Evolutionary conservation across 306 rosid species (phyloP).

Genomic region (Glycine latifolia): DNA sequence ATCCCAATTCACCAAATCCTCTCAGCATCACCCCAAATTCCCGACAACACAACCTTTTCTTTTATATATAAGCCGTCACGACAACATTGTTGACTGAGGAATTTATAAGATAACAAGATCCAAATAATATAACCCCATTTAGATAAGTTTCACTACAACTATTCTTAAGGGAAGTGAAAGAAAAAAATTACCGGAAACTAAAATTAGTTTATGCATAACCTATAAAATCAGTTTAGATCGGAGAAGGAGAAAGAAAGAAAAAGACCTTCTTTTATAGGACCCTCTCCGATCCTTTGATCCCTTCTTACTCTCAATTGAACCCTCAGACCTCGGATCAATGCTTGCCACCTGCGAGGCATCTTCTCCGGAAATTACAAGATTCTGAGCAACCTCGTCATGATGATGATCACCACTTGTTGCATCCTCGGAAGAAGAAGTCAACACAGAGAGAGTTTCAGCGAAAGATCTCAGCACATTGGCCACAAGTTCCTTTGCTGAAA

Average conservation of each 20-base stretch:
- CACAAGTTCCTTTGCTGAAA: conserved; percentile 52
- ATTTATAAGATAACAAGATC: background rate
- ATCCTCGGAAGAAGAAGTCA: conserved; percentile 36
- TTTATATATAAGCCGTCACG: no score
- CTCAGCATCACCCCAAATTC: background rate
- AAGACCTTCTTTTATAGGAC: conserved; percentile 79
- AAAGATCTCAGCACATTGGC: conserved; percentile 56
- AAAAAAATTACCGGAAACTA: background rate
- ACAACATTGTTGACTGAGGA: background rate
- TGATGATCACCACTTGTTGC: background rate
- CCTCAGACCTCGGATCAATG: conserved; percentile 57
- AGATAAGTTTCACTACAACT: background rate
- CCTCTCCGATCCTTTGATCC: conserved; percentile 67
- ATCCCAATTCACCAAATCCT: conserved; percentile 32
- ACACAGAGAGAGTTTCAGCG: conserved; percentile 51
- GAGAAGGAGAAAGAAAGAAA: background rate
- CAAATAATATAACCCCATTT: background rate
- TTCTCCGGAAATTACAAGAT: conserved; percentile 33
- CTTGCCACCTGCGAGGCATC: conserved; percentile 44
- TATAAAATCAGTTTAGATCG: conserved; percentile 17
- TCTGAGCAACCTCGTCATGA: background rate
- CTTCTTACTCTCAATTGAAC: conserved; percentile 58
- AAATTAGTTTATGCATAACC: background rate
- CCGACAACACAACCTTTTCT: background rate
- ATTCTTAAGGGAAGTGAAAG: background rate